A percentile compares a stretch with the other conserved stretches of the same genome.
Conservation (phyloP, 495 filamentous ascomycete species). For the Hyaloscypha hepaticicola region DNA sequence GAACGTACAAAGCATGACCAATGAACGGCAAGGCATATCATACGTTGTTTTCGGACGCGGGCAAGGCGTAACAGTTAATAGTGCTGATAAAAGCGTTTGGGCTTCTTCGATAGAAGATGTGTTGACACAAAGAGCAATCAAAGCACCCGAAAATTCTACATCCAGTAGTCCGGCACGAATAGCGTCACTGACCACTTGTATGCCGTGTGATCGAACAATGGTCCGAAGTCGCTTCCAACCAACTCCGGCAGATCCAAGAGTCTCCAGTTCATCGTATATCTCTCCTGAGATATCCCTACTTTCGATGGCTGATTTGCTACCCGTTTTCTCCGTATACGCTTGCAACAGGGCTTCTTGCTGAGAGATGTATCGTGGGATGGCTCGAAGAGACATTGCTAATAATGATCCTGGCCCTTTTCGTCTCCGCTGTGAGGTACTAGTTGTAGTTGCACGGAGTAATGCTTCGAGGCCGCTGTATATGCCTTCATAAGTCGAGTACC, state of each 20-base stretch:
- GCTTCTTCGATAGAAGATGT: conserved; percentile 41
- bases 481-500: conserved; percentile 36
- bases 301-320: conserved; percentile 40
- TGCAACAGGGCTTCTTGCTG: conserved; percentile 54
- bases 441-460: conserved; percentile 45
- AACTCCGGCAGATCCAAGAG: conserved; percentile 48
- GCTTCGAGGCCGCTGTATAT: conserved; percentile 49
- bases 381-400: conserved; percentile 62
- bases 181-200: conserved; percentile 56
- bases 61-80: conserved; percentile 36
- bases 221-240: conserved; percentile 67
- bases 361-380: conserved; percentile 62
- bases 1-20: conserved; percentile 35
- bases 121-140: conserved; percentile 45
- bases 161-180: conserved; percentile 47
- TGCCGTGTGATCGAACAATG: conserved; percentile 66
- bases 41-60: conserved; percentile 36
- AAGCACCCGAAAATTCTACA: conserved; percentile 37
- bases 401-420: conserved; percentile 53
- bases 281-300: conserved; percentile 41
- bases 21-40: conserved; percentile 25
- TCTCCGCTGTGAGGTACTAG: conserved; percentile 5
- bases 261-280: conserved; percentile 68
- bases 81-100: conserved; percentile 38
- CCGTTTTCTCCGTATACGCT: conserved; percentile 50